phyloP scores from a whole-genome alignment of 768 basidiomycete genomes.

The Suillus discolor region DNA sequence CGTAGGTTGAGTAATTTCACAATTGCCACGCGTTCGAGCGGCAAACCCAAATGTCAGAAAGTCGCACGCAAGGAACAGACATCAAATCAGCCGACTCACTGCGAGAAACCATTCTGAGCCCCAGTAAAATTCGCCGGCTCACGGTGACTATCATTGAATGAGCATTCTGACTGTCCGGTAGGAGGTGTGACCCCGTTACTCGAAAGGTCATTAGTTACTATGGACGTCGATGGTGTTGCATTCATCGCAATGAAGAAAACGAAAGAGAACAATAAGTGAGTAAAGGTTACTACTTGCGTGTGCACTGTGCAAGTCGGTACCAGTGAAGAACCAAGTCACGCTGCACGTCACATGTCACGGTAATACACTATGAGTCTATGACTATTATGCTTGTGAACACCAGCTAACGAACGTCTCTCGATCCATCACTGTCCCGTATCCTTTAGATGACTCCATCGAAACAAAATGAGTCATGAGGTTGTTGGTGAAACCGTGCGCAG shows the following conservation, averaged over 20 bases:
- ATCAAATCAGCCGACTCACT: constrained; percentile 45
- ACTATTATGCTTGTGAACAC: constrained; percentile 20
- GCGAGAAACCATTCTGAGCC: constrained; percentile 55
- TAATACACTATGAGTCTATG: not conserved
- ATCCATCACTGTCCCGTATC: constrained; percentile 46
- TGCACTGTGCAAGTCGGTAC: not conserved
- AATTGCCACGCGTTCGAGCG: constrained; percentile 13
- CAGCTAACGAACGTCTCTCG: constrained; percentile 24
- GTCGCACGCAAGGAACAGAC: constrained; percentile 10
- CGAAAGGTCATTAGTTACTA: constrained; percentile 37
- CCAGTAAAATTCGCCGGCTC: constrained; percentile 39
- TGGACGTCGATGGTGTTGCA: constrained; percentile 35
- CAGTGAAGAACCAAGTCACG: constrained; percentile 1
- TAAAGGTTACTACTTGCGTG: not conserved
- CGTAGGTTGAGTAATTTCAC: constrained; percentile 12
- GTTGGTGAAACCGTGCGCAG: constrained; percentile 39
- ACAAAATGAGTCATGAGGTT: constrained; percentile 67
- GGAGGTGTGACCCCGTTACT: constrained; percentile 50
- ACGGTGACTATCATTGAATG: constrained; percentile 38
- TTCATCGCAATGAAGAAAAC: constrained; percentile 21
- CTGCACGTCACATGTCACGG: constrained; percentile 5
- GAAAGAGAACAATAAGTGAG: not conserved
- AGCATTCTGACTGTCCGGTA: constrained; percentile 39
- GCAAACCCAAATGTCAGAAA: constrained; percentile 5
- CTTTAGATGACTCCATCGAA: constrained; percentile 41